Percentiles rank a stretch among this genome's conserved stretches.
Conservation (phyloP, 495 filamentous ascomycete genomes). For the Neurospora tetraspora region DNA sequence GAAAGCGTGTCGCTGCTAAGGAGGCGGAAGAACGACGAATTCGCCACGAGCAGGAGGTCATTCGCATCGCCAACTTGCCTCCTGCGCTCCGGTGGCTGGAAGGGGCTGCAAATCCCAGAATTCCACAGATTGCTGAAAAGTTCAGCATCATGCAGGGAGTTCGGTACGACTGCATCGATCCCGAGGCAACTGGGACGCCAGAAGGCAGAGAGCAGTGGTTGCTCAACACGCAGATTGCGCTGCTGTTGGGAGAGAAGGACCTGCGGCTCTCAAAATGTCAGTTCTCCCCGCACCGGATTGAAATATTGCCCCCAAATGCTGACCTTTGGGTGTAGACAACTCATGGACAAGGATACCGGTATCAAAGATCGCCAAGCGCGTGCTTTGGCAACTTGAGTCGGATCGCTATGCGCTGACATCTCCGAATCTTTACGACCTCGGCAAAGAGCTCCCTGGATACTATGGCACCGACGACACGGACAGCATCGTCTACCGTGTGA, state of each 20-base stretch:
- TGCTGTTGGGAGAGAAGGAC: constrained; percentile 68
- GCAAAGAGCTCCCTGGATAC: constrained; percentile 31
- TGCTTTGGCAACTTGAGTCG: constrained; percentile 40
- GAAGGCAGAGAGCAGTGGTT: constrained; percentile 59
- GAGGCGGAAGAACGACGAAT: constrained; percentile 44
- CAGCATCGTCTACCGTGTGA: constrained; percentile 24
- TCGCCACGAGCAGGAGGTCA: constrained; percentile 34
- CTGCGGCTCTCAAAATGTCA: constrained; percentile 61
- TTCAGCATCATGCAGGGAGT: constrained; percentile 42
- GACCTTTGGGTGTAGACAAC: constrained; percentile 40
- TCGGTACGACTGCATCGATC: constrained; percentile 44
- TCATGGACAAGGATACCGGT: constrained; percentile 54
- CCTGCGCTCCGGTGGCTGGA: constrained; percentile 45
- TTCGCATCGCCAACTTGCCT: constrained; percentile 41
- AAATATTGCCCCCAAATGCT: neutral
- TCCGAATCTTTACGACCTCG: constrained; percentile 32
- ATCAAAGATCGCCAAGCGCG: constrained; percentile 34
- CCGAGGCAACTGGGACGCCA: constrained; percentile 32
- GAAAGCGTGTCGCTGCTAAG: constrained; percentile 39
- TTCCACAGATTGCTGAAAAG: constrained; percentile 34
- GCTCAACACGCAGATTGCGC: constrained; percentile 65
- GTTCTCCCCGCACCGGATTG: constrained; percentile 12
- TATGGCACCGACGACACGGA: constrained; percentile 33
- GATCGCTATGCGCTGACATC: constrained; percentile 39
- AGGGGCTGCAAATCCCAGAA: constrained; percentile 35